Evolutionary conservation across 257 asterid genomes (phyloP).

Genomic region (Lycium ferocissimum): DNA sequence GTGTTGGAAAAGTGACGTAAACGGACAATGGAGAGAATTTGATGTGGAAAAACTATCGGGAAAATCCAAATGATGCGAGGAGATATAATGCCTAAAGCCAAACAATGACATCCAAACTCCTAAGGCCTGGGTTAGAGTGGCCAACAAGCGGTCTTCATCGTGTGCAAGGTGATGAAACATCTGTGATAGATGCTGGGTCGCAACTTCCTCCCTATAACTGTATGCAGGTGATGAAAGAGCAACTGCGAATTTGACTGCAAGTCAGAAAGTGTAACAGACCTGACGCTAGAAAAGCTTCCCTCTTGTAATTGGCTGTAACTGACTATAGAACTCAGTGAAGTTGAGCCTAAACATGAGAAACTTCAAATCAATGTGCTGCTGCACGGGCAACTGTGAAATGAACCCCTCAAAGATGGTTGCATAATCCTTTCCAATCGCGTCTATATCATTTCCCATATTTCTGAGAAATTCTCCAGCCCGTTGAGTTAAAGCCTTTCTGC

Average conservation of each 20-base stretch:
- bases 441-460: constrained; percentile 79
- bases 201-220: not conserved
- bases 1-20: not conserved
- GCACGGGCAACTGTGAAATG: constrained; percentile 86
- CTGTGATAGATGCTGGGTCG: not conserved
- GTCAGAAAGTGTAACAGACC: not conserved
- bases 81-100: not conserved
- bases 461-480: constrained; percentile 88
- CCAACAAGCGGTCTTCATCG: not conserved
- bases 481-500: constrained; percentile 84
- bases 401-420: constrained; percentile 84
- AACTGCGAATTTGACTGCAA: not conserved
- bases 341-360: constrained; percentile 93
- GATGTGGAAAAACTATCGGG: not conserved
- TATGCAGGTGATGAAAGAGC: constrained; percentile 12
- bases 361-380: constrained; percentile 88
- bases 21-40: not conserved
- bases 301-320: constrained; percentile 51
- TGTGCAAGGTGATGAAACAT: not conserved
- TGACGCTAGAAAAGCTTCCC: constrained; percentile 50
- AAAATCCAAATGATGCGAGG: not conserved
- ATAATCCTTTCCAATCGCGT: constrained; percentile 79
- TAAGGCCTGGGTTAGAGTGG: not conserved
- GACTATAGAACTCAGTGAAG: constrained; percentile 91
- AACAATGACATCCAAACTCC: not conserved